Percentiles rank a stretch among this genome's conserved stretches.
Conservation (phyloP, 495 filamentous ascomycete genomes). For the Collariella sp. region DNA sequence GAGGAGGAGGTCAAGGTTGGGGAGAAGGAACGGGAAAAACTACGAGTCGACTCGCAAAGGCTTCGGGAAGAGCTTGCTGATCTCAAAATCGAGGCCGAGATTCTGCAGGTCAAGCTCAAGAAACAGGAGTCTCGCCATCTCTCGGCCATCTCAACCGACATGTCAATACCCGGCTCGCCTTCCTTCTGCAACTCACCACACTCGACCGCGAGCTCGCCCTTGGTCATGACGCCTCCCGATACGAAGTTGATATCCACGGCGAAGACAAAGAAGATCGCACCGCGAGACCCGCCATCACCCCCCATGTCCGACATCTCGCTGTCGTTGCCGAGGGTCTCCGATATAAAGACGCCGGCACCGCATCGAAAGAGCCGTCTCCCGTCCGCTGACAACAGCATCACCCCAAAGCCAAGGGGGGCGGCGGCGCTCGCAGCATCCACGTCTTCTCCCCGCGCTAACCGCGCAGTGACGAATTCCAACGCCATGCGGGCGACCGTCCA, state of each 20-base stretch:
- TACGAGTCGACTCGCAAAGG: conserved; percentile 83
- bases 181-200: conserved; percentile 46
- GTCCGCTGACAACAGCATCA: conserved; percentile 41
- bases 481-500: conserved; percentile 28
- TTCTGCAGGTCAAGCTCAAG: conserved; percentile 82
- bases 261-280: conserved; percentile 34
- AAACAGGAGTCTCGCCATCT: conserved; percentile 47
- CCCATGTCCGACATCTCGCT: conserved; percentile 68
- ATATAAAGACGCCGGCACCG: conserved; percentile 21
- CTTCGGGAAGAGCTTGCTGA: conserved; percentile 85
- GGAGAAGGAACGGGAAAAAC: conserved; percentile 78
- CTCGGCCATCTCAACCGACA: conserved; percentile 44
- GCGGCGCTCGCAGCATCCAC: conserved; percentile 25
- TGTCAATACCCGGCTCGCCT: conserved; percentile 48
- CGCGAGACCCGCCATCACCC: conserved; percentile 48
- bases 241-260: conserved; percentile 48
- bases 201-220: conserved; percentile 62
- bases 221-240: conserved; percentile 62
- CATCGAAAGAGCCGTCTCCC: conserved; percentile 41
- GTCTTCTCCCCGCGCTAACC: conserved; percentile 25
- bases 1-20: conserved; percentile 88
- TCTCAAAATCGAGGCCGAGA: conserved; percentile 88
- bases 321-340: conserved; percentile 17
- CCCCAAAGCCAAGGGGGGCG: conserved; percentile 43
- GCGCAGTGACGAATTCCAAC: conserved; percentile 21